Base-by-base conservation (phyloP, 768 basidiomycete genomes). In the Nidularia pulvinata region DNA sequence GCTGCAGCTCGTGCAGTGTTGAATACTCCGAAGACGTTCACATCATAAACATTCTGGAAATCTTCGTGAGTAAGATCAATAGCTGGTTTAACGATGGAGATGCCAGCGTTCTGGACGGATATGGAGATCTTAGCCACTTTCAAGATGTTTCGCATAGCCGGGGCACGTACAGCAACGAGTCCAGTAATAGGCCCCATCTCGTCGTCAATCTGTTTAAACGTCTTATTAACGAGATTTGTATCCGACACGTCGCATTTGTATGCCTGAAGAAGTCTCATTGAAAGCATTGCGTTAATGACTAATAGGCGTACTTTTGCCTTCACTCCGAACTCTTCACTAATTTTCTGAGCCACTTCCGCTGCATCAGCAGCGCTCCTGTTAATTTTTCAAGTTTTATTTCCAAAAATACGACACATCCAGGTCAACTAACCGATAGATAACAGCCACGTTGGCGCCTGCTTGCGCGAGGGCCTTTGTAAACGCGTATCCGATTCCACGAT, bases 1-100 rank as follows among this genome's bases (percentile, higher is more conserved):
- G 84, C 83, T 14, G 77, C 80, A 2, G 82, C 85, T 10, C 82
- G 76, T 14, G 80, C 77, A 4, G 78, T 79, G 55, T 87, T 86
- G 72, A 86, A 86, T 1, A 85, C 86, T 1, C 86, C 86, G 32
- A 77, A 80, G 6, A 88, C 85, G 55, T 88, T 89, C 13, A 82
- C 79, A 48, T 74, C 72, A 56, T 77, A 87, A 0, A 86, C 77
- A 10, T 63, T 67, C 1, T 71, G 60, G 67, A 85, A 88, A 52
- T 89, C 86, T 0, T 82, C 78, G 4, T 70, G 60, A 1, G 71
- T 73, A 53, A 88, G 65, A 2, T 88, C 81, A 19, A 85, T 48
- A 0, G 85, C 85, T 0, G 82, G 80, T 65, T 87, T 88, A 43
- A 83, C 75, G 37, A 83, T 75, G 0, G 86, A 85, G 11, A 84